Evolutionary conservation across 805 yeast genomes (phyloP), one percentile per base, ranked within the genome.

Genomic region (Sporopachydermia quercuum): DNA sequence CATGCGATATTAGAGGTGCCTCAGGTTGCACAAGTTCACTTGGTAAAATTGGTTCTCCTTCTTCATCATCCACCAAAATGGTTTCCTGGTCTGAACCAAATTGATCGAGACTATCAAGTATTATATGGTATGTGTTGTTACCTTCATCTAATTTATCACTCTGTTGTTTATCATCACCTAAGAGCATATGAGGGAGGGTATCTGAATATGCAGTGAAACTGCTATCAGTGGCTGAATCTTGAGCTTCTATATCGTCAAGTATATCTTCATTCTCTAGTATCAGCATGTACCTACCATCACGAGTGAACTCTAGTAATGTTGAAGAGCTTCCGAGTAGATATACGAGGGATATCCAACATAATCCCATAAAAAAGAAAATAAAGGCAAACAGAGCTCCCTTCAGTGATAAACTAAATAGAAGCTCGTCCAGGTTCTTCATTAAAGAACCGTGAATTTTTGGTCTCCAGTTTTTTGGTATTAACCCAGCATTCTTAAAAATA

Each of bases 401-500:
- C 13, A 23, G 30, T n/a, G 30, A 23, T n/a, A 8, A 23, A n/a
- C 30, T 23, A 23, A 8, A 23, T n/a, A 23, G 30, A 23, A 57
- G 57, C 18, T 49, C 49, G 56, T 63, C 84, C 46, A 57, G 46
- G 39, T 61, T 56, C 43, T 61, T 63, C 8, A 69, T 62, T 15
- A 71, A 48, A 40, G 66, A 60, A 37, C 71, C 72, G 49, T 67
- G 66, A 44, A 74, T 71, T 6, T 49, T 42, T 0, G 83, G 84
- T 43, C 83, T 60, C 46, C 66, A 61, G 3, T 56, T 56, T 18
- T 58, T 63, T 5, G 85, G 82, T 34, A 73, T 72, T 2, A 60
- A 34, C 2, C 74, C 74, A 1, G 82, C 81, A 48, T 74, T 65
- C 51, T 74, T 70, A 57, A 76, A 76, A 16, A 73, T 65, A 34